phyloP scores from a whole-genome alignment of 192 early-diverging fungal genomes.

The Piromyces sp. region DNA sequence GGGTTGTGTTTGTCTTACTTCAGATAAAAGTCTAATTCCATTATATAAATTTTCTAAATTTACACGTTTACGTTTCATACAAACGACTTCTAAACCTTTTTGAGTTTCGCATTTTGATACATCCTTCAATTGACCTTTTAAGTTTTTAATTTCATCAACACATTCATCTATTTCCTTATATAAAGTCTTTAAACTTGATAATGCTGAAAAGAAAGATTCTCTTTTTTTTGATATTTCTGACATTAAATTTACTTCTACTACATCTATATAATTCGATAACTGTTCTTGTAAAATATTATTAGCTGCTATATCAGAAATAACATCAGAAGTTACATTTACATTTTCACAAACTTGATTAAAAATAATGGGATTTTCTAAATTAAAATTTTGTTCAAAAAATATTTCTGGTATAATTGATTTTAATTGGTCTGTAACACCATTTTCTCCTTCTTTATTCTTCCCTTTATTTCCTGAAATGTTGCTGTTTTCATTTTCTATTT shows the following conservation, averaged over 20 bases:
- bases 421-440: background rate
- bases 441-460: background rate
- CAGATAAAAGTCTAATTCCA: constrained; percentile 51
- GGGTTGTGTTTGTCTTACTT: constrained; percentile 59
- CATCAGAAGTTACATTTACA: constrained; percentile 33
- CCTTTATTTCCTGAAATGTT: background rate
- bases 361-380: constrained; percentile 73
- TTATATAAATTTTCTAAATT: constrained; percentile 53
- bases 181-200: constrained; percentile 79
- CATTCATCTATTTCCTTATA: constrained; percentile 82
- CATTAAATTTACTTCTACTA: constrained; percentile 81
- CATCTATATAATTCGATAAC: constrained; percentile 76
- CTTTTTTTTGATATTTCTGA: constrained; percentile 86
- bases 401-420: constrained; percentile 55
- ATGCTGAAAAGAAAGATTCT: constrained; percentile 87
- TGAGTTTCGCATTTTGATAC: constrained; percentile 43
- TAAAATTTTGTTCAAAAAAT: constrained; percentile 72
- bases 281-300: constrained; percentile 72
- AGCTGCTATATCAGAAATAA: constrained; percentile 19
- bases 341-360: constrained; percentile 70
- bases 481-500: background rate
- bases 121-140: constrained; percentile 48
- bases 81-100: constrained; percentile 69
- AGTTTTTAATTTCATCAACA: constrained; percentile 64
- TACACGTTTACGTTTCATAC: constrained; percentile 49